Evolutionary conservation across 371 early-diverging fungal species (phyloP).

Genomic region (Zychaea mexicana): DNA sequence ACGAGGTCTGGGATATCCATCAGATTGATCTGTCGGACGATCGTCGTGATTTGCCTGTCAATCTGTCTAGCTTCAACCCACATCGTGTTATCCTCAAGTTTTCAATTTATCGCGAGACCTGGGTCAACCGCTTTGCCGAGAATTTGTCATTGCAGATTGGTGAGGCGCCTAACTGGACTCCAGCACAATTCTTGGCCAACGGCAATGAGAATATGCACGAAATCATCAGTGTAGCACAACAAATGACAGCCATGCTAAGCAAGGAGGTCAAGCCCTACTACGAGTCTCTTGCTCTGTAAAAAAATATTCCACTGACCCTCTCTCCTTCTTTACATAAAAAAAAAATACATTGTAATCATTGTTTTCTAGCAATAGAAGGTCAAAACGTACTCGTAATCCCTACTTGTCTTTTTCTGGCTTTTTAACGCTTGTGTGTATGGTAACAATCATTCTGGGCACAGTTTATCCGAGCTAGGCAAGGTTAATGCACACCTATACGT

Average conservation of each 20-base stretch:
- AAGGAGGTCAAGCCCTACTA: conserved; percentile 34
- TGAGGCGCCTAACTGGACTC: conserved; percentile 44
- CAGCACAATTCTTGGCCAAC: conserved; percentile 29
- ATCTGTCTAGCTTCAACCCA: conserved; percentile 23
- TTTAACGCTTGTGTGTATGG: too few relatives aligned
- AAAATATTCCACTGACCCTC: too few relatives aligned
- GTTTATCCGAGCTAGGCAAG: too few relatives aligned
- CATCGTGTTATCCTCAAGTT: conserved; percentile 35
- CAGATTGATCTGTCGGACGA: conserved; percentile 17
- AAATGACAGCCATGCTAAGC: conserved; percentile 25
- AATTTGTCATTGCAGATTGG: conserved; percentile 40
- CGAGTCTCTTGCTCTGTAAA: not conserved
- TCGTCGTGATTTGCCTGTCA: conserved; percentile 27
- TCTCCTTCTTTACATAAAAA: too few relatives aligned
- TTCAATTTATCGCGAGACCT: conserved; percentile 32
- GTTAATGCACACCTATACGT: too few relatives aligned
- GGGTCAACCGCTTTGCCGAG: conserved; percentile 40
- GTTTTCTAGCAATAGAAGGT: too few relatives aligned
- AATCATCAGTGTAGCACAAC: conserved; percentile 25
- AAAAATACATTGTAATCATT: too few relatives aligned
- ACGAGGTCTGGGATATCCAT: conserved; percentile 44
- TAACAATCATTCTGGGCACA: too few relatives aligned
- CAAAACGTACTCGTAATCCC: too few relatives aligned
- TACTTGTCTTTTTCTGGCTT: too few relatives aligned
- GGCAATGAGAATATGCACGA: conserved; percentile 26